Evolutionary conservation across 768 basidiomycete genomes (phyloP).

Genomic region (Amanita rubescens): DNA sequence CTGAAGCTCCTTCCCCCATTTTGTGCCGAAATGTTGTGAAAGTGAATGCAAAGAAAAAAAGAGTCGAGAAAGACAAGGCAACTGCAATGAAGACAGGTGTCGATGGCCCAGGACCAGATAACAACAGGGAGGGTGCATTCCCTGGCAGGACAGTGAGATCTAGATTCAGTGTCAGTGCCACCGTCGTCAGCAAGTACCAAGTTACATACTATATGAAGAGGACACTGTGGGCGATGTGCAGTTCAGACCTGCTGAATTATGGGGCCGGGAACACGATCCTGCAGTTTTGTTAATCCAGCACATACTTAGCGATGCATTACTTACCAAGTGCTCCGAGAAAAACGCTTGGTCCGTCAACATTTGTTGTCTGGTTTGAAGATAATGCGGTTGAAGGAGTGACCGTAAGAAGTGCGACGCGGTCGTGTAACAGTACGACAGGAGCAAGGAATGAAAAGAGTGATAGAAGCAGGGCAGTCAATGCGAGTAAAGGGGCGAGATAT

Average conservation of each 20-base stretch:
- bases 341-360: constrained; percentile 60
- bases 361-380: constrained; percentile 21
- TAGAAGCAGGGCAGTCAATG: constrained; percentile 59
- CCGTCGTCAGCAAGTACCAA: not conserved
- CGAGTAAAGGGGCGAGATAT: constrained; percentile 60
- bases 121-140: constrained; percentile 44
- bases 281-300: not conserved
- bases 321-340: constrained; percentile 64
- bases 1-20: constrained; percentile 45
- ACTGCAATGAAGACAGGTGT: constrained; percentile 61
- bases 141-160: constrained; percentile 59
- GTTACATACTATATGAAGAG: constrained; percentile 52
- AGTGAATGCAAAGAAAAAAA: constrained; percentile 63
- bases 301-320: constrained; percentile 5
- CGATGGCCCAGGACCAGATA: constrained; percentile 53
- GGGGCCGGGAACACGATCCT: constrained; percentile 64
- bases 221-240: constrained; percentile 51
- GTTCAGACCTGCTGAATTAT: constrained; percentile 39
- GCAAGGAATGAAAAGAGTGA: constrained; percentile 63
- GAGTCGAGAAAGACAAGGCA: constrained; percentile 43
- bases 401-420: constrained; percentile 55
- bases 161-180: constrained; percentile 20
- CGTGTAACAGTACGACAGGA: constrained; percentile 51
- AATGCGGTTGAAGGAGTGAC: constrained; percentile 48
- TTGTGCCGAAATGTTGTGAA: constrained; percentile 59